A percentile compares a stretch with the other conserved stretches of the same genome.
Conservation (phyloP, 1,284 basidiomycete genomes). For the Volvariella volvacea region DNA sequence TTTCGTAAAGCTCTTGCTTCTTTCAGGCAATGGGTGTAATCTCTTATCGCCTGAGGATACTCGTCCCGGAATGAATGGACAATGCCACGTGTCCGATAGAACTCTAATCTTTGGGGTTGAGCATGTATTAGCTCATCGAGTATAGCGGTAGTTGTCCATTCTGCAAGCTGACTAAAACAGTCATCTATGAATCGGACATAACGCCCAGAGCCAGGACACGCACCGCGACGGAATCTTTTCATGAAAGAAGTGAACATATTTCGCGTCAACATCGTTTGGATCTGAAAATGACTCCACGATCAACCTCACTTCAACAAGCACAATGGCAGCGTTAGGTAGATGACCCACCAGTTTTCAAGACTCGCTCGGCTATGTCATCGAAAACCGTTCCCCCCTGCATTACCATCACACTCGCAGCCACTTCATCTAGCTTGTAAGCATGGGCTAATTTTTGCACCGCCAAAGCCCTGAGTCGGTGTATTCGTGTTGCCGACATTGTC, state of each 20-base stretch:
- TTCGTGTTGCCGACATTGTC: conserved; percentile 75
- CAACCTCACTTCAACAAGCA: conserved; percentile 7
- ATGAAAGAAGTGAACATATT: conserved; percentile 85
- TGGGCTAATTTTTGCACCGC: conserved; percentile 78
- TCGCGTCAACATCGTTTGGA: conserved; percentile 68
- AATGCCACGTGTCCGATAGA: conserved; percentile 75
- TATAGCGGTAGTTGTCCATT: conserved; percentile 66
- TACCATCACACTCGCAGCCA: conserved; percentile 82
- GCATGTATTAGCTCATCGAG: conserved; percentile 68
- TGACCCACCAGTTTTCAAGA: conserved; percentile 63
- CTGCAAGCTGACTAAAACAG: conserved; percentile 63
- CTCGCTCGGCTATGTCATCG: conserved; percentile 77
- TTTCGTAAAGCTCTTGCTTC: conserved; percentile 66
- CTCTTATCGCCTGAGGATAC: conserved; percentile 60
- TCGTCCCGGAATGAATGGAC: conserved; percentile 83
- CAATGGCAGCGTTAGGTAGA: not conserved
- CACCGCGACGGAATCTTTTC: conserved; percentile 86
- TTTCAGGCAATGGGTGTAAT: conserved; percentile 72
- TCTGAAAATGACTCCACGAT: conserved; percentile 33
- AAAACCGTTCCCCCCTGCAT: conserved; percentile 87
- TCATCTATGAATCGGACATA: conserved; percentile 8
- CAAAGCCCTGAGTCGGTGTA: conserved; percentile 67
- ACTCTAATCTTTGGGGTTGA: conserved; percentile 70
- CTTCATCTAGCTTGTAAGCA: conserved; percentile 77
- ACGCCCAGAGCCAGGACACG: conserved; percentile 15